Evolutionary conservation across 1,284 basidiomycete species (phyloP).

Genomic region (Naganishia cerealis): DNA sequence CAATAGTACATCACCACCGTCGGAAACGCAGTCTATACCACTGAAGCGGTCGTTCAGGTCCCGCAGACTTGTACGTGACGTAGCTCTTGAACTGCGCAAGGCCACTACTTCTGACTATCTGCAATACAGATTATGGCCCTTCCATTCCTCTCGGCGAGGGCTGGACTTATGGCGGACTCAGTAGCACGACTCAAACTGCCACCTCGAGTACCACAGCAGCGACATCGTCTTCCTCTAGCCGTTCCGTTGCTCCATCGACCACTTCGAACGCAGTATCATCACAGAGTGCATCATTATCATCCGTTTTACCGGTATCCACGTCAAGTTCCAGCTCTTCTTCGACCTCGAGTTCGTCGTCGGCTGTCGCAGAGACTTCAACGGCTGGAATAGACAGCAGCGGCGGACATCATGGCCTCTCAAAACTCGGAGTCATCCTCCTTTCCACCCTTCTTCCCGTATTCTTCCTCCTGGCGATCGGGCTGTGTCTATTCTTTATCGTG

Average conservation of each 20-base stretch:
- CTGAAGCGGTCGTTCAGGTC: conserved; percentile 28
- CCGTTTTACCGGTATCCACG: not conserved
- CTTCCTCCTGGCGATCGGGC: not conserved
- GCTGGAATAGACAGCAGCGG: not conserved
- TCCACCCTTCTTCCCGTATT: conserved; percentile 15
- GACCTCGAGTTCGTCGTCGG: not conserved
- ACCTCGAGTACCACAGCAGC: not conserved
- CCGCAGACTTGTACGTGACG: conserved; percentile 27
- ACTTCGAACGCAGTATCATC: conserved; percentile 6
- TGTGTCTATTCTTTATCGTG: not conserved
- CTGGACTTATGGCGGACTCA: conserved; percentile 28
- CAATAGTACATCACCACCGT: conserved; percentile 22
- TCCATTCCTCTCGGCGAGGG: conserved; percentile 29
- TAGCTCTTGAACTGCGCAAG: too few species aligned
- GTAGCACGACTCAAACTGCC: not conserved
- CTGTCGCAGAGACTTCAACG: not conserved
- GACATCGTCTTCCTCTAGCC: not conserved
- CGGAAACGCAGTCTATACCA: conserved; percentile 12
- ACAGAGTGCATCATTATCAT: not conserved
- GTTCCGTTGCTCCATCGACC: not conserved
- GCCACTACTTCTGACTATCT: not conserved
- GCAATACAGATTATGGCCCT: conserved; percentile 25
- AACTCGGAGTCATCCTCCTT: conserved; percentile 15
- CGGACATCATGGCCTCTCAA: not conserved
- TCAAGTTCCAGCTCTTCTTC: not conserved